phyloP scores from a whole-genome alignment of 2,329 filamentous ascomycete species.

The Coniochaeta hoffmannii region DNA sequence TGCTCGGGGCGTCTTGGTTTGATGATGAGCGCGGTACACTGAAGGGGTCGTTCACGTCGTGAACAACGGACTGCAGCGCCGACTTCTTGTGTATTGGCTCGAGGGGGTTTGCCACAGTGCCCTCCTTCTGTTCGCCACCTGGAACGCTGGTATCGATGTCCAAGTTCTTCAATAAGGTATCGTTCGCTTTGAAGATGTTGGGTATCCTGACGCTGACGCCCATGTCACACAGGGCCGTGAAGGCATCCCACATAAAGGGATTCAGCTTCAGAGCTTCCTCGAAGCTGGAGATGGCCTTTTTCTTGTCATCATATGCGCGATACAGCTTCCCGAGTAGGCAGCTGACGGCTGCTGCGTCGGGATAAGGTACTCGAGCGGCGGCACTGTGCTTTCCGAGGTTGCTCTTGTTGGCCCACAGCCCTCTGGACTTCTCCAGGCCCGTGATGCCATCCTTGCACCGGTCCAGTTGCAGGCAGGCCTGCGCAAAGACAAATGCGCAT shows the following conservation, averaged over 20 bases:
- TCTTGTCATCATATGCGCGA: slow-evolving; percentile 72
- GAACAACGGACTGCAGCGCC: slow-evolving; percentile 27
- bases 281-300: slow-evolving; percentile 78
- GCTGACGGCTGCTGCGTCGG: slow-evolving; percentile 77
- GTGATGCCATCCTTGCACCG: slow-evolving; percentile 73
- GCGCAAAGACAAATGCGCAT: slow-evolving; percentile 86
- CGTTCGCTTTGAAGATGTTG: slow-evolving; percentile 77
- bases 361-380: slow-evolving; percentile 62
- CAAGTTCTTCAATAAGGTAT: slow-evolving; percentile 40
- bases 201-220: slow-evolving; percentile 72
- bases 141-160: slow-evolving; percentile 27
- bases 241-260: slow-evolving; percentile 98
- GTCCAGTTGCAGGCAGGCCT: slow-evolving; percentile 75
- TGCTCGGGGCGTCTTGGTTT: slow-evolving; percentile 30
- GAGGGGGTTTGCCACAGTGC: slow-evolving; percentile 21
- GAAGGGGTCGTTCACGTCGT: slow-evolving; percentile 42
- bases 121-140: slow-evolving; percentile 29
- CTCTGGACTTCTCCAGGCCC: slow-evolving; percentile 74
- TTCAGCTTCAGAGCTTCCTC: slow-evolving; percentile 85
- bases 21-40: slow-evolving; percentile 33
- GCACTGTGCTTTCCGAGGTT: slow-evolving; percentile 79
- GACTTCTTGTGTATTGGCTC: slow-evolving; percentile 36
- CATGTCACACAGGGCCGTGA: slow-evolving; percentile 80
- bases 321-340: slow-evolving; percentile 85
- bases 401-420: slow-evolving; percentile 68